Conservation (phyloP, 306 rosid genomes). For the Fragaria iinumae region DNA sequence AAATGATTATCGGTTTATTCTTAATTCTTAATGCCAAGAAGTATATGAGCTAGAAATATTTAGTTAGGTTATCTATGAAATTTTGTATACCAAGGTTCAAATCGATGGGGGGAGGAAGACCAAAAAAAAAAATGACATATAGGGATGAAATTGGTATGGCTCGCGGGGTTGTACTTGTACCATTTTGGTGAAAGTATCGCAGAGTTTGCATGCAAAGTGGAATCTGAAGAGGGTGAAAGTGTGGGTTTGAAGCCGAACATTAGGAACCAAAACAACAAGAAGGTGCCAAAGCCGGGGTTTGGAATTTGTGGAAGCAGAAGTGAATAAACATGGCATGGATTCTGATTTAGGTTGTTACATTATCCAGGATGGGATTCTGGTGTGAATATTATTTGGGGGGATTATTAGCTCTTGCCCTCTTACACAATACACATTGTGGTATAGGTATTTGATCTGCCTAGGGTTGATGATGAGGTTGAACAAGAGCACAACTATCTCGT, state of each 20-base stretch:
- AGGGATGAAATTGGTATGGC: neutral
- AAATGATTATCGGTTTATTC: no score
- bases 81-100: neutral
- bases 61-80: no score
- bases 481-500: neutral
- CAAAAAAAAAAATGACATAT: neutral
- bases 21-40: no score
- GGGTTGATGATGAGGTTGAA: neutral
- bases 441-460: neutral
- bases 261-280: neutral
- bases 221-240: neutral
- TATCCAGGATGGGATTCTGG: no score
- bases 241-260: constrained; percentile 20
- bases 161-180: constrained; percentile 3
- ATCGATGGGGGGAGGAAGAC: neutral
- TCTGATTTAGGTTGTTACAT: neutral
- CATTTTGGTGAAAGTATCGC: constrained; percentile 1
- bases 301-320: constrained; percentile 19
- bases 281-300: constrained; percentile 24
- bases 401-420: no score
- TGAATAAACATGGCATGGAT: neutral
- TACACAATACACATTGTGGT: neutral
- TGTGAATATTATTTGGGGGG: no score
- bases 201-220: constrained; percentile 3
- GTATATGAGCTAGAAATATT: no score